Evolutionary conservation across 1,284 basidiomycete species (phyloP).

Genomic region (Tremellales sp.): DNA sequence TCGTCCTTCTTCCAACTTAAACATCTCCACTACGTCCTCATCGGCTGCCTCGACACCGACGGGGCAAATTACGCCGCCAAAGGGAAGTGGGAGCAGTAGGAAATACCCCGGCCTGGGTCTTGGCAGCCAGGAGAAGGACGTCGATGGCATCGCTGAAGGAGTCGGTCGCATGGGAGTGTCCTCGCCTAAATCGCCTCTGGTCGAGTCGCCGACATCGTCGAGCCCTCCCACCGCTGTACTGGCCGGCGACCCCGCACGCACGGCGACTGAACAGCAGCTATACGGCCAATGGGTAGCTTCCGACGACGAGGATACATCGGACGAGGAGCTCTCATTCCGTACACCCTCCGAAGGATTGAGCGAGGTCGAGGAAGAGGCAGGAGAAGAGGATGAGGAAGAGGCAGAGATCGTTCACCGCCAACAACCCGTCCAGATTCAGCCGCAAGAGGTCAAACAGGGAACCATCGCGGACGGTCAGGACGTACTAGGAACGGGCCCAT

Average conservation of each 20-base stretch:
- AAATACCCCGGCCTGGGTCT: slow-evolving; percentile 5
- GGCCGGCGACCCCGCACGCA: too few relatives aligned
- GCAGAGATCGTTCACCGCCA: not conserved
- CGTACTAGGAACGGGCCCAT: slow-evolving; percentile 21
- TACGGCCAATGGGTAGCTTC: slow-evolving; percentile 42
- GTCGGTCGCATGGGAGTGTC: not conserved
- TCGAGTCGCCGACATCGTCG: slow-evolving; percentile 19
- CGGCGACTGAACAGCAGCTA: slow-evolving; percentile 22
- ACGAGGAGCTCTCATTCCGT: slow-evolving; percentile 37
- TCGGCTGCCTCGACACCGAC: slow-evolving; percentile 33
- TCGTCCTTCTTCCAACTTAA: slow-evolving; percentile 10
- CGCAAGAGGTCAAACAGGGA: not conserved
- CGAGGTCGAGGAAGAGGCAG: slow-evolving; percentile 47
- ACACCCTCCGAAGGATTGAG: slow-evolving; percentile 47
- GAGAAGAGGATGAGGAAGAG: slow-evolving; percentile 18
- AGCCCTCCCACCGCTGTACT: slow-evolving; percentile 8
- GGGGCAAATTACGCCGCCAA: not conserved
- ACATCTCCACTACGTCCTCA: slow-evolving; percentile 14
- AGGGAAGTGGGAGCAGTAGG: not conserved
- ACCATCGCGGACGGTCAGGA: slow-evolving; percentile 8
- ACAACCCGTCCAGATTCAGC: not conserved
- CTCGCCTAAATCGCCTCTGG: slow-evolving; percentile 6
- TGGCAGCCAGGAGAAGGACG: slow-evolving; percentile 1
- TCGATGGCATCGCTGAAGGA: slow-evolving; percentile 5
- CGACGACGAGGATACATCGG: slow-evolving; percentile 24